These are phyloP conservation scores for Epicoccum nigrum DNA, from an alignment of 2,329 filamentous ascomycete species.

Conservation along the genomic window DNA sequence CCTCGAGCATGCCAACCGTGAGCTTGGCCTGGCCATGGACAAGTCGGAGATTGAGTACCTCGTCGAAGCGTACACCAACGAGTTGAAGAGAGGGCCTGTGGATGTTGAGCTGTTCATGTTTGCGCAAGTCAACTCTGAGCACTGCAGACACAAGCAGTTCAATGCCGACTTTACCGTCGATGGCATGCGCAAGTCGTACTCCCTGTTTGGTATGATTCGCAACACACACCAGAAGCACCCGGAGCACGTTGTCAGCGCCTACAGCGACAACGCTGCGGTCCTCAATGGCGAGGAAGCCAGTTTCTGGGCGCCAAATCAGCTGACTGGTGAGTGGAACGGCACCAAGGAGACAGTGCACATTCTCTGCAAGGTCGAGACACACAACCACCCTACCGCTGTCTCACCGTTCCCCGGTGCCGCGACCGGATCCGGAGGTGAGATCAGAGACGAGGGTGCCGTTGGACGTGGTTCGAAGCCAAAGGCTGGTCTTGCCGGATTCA, in stretches of 20 bases:
- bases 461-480: conserved; percentile 92
- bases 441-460: conserved; percentile 92
- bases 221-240: conserved; percentile 85
- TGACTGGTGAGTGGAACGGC: conserved; percentile 85
- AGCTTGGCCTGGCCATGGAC: conserved; percentile 85
- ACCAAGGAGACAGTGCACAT: conserved; percentile 87
- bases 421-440: conserved; percentile 93
- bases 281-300: conserved; percentile 72
- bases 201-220: conserved; percentile 93
- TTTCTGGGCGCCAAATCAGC: conserved; percentile 87
- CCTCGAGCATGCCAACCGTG: conserved; percentile 81
- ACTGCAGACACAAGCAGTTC: conserved; percentile 89
- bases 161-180: conserved; percentile 97
- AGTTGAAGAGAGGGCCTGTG: conserved; percentile 70
- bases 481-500: conserved; percentile 89
- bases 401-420: conserved; percentile 92
- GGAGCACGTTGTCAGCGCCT: conserved; percentile 87
- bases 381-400: conserved; percentile 96
- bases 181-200: conserved; percentile 76
- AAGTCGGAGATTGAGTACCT: conserved; percentile 90
- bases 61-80: conserved; percentile 77
- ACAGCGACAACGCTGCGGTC: conserved; percentile 98
- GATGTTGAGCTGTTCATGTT: conserved; percentile 99
- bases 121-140: conserved; percentile 97
- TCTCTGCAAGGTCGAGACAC: conserved; percentile 93